Evolutionary conservation across 2,329 filamentous ascomycete species (phyloP).

Genomic region (Trichoderma gracile): DNA sequence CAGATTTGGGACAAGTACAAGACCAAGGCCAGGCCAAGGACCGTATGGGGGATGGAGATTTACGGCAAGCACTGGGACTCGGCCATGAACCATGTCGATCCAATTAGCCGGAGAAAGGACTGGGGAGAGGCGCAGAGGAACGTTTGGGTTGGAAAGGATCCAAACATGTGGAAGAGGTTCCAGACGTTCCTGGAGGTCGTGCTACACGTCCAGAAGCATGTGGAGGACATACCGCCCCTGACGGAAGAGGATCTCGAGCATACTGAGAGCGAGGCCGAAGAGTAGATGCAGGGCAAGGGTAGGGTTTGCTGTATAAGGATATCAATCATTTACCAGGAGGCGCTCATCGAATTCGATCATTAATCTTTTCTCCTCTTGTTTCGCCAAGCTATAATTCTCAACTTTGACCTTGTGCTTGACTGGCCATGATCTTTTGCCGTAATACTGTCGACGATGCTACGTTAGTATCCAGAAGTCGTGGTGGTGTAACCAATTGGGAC

Average conservation of each 20-base stretch:
- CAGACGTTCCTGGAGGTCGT: slow-evolving; percentile 37
- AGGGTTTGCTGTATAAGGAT: neutral
- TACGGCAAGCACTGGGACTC: slow-evolving; percentile 43
- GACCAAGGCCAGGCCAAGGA: slow-evolving; percentile 28
- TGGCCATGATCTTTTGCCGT: slow-evolving; percentile 46
- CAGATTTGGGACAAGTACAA: slow-evolving; percentile 34
- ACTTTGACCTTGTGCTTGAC: slow-evolving; percentile 24
- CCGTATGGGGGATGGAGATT: slow-evolving; percentile 38
- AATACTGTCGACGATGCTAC: slow-evolving; percentile 37
- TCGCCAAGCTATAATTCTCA: neutral
- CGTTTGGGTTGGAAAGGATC: slow-evolving; percentile 38
- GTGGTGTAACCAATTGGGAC: neutral
- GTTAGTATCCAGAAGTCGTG: slow-evolving; percentile 13
- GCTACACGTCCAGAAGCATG: slow-evolving; percentile 36
- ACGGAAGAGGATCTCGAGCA: neutral
- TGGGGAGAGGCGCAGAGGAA: slow-evolving; percentile 36
- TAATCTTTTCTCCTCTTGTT: neutral
- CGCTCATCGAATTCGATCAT: neutral
- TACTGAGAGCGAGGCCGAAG: neutral
- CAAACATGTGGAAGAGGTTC: slow-evolving; percentile 33
- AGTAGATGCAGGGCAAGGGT: neutral
- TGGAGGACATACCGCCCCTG: slow-evolving; percentile 27
- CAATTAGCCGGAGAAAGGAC: slow-evolving; percentile 33
- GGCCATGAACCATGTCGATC: slow-evolving; percentile 35
- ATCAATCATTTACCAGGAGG: neutral